phyloP scores from a whole-genome alignment of 805 yeast species.

The Clavispora carvajalis region DNA sequence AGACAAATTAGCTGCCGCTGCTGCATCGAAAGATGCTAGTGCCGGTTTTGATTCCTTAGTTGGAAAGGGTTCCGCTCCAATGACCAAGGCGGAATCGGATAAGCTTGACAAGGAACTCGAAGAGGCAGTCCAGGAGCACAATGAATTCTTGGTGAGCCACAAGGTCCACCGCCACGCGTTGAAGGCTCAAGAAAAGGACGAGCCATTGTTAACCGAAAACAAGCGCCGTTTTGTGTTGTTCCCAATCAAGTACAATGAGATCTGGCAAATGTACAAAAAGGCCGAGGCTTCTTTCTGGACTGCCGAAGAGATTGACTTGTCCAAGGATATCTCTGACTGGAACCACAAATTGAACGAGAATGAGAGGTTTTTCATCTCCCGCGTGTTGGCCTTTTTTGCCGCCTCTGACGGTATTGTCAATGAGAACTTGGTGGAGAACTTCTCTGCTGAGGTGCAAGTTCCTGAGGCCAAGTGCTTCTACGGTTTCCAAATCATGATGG shows the following conservation, averaged over 20 bases:
- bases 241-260: conserved; percentile 95
- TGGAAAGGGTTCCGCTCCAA: conserved; percentile 13
- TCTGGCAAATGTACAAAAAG: conserved; percentile 98
- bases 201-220: conserved; percentile 84
- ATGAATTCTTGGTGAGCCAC: conserved; percentile 54
- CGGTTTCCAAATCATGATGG: conserved; percentile 99
- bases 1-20: conserved; percentile 38
- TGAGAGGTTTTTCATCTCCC: conserved; percentile 87
- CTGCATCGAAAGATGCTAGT: conserved; percentile 13
- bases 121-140: conserved; percentile 38
- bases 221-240: conserved; percentile 83
- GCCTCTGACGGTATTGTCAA: conserved; percentile 98
- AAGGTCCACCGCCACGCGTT: conserved; percentile 67
- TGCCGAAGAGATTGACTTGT: conserved; percentile 95
- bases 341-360: conserved; percentile 80
- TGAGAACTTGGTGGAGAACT: conserved; percentile 95
- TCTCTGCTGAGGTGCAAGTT: conserved; percentile 93
- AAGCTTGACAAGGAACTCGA: conserved; percentile 20
- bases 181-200: conserved; percentile 75
- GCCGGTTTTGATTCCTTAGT: conserved; percentile 15
- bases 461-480: conserved; percentile 98
- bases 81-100: conserved; percentile 13
- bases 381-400: conserved; percentile 95
- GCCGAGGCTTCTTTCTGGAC: conserved; percentile 99
- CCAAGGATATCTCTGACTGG: conserved; percentile 93